Conservation (phyloP, 2,329 filamentous ascomycete genomes). For the Cladorrhinum sp. region DNA sequence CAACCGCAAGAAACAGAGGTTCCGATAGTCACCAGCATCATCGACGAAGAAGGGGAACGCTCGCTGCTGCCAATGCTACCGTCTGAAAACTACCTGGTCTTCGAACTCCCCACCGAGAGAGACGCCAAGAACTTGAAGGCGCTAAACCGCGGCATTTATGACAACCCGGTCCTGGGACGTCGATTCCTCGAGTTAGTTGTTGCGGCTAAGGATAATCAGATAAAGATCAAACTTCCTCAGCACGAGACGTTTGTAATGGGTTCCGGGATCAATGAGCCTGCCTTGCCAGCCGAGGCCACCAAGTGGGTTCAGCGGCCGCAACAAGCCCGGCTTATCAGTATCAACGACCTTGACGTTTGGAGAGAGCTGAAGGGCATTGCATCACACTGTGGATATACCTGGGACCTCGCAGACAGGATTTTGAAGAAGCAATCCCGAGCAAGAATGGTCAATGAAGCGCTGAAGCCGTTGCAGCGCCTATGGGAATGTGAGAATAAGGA, state of each 20-base stretch:
- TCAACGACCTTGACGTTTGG: too few species aligned
- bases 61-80: neutral
- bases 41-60: neutral
- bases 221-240: neutral
- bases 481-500: neutral
- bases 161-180: neutral
- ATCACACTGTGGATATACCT: neutral
- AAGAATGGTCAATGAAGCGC: neutral
- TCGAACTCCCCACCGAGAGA: neutral
- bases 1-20: neutral
- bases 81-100: neutral
- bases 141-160: too few species aligned
- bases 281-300: too few species aligned
- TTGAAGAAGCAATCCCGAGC: neutral
- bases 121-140: neutral
- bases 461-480: neutral
- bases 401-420: neutral
- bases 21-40: neutral
- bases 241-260: neutral
- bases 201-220: neutral
- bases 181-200: neutral
- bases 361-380: neutral
- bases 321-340: too few species aligned
- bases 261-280: too few species aligned
- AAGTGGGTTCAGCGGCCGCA: too few species aligned